These are phyloP conservation scores for Coleophoma cylindrospora DNA, from an alignment of 2,329 filamentous ascomycete genomes.

Conservation along the genomic window DNA sequence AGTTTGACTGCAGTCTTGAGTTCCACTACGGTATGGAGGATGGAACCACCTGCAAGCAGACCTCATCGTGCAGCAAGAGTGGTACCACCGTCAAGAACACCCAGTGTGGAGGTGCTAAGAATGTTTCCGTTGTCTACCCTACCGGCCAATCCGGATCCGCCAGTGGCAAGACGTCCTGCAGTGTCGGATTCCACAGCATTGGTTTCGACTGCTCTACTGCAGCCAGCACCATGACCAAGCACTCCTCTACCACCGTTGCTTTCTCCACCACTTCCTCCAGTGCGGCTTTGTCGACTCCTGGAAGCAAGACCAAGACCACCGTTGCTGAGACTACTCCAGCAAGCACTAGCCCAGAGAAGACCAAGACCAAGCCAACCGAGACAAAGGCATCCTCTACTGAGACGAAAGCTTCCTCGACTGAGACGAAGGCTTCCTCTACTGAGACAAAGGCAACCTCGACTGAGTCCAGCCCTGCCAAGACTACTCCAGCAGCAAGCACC, in stretches of 20 bases:
- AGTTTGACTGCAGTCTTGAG: constrained; percentile 74
- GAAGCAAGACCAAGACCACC: neutral
- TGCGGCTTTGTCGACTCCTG: constrained; percentile 1
- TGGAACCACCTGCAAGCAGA: constrained; percentile 77
- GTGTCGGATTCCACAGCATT: constrained; percentile 69
- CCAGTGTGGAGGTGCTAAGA: constrained; percentile 88
- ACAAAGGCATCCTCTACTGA: neutral
- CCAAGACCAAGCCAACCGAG: constrained; percentile 4
- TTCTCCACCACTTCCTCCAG: constrained; percentile 8
- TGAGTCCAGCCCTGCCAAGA: neutral
- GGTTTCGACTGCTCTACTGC: constrained; percentile 63
- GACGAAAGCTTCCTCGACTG: neutral
- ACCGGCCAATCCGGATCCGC: constrained; percentile 38
- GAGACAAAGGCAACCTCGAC: neutral
- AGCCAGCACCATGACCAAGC: constrained; percentile 9
- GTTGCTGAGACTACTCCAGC: neutral
- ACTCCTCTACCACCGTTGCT: constrained; percentile 2
- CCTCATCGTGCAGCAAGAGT: constrained; percentile 57
- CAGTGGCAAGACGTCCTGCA: constrained; percentile 48
- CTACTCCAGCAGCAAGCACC: constrained; percentile 7
- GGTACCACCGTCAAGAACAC: constrained; percentile 73
- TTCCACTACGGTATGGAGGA: constrained; percentile 87
- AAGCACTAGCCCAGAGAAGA: constrained; percentile 8
- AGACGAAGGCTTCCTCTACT: neutral
- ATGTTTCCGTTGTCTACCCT: constrained; percentile 67